Evolutionary conservation across 2,329 filamentous ascomycete species (phyloP), one percentile per base, ranked within the genome.

Genomic region (Mycosphaerelloides madeirae): DNA sequence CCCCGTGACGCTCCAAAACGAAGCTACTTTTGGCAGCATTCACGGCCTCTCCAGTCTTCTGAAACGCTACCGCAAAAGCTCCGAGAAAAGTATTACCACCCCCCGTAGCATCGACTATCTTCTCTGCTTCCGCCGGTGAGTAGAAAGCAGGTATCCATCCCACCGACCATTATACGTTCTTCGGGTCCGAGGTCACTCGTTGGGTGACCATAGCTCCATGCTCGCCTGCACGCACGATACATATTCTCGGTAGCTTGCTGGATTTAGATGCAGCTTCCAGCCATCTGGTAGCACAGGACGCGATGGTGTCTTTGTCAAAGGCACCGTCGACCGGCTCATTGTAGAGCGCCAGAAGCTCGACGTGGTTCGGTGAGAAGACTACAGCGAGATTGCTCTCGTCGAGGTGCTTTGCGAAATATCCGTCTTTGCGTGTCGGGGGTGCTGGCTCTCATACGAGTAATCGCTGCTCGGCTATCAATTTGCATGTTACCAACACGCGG

Each of bases 331-430:
- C 16, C 8, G 39, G 32, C 32, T 45, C 38, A 4, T 43, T 48
- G 40, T 59, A 61, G 32, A 62, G 50, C 1, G 45, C 43, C 7
- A 43, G 48, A 3, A 62, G 50, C 47, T 62, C 59, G 5, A 47
- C 41, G 36, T 62, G 58, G 31, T 62, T 62, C n/a, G 59, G 59
- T 6, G 59, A 62, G 45, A 61, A 62, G 11, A 62, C 52, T 14
- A 55, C 50, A 6, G 60, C 55, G 0, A 55, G 29, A 14, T 40
- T 44, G 22, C 44, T 46, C 6, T 49, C 52, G 9, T 50, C 32
- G n/a, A 50, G 33, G 33, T 61, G 57, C 15, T 29, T 37, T 5
- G 42, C 41, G 7, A 60, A 45, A 3, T 47, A 52, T 6, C 52
- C 46, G 6, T 54, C 48, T 3, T 42, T 53, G 47, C 59, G 61